These are phyloP conservation scores for Fraxinus floribunda DNA, from an alignment of 305 asterid species.

Conservation along the genomic window DNA sequence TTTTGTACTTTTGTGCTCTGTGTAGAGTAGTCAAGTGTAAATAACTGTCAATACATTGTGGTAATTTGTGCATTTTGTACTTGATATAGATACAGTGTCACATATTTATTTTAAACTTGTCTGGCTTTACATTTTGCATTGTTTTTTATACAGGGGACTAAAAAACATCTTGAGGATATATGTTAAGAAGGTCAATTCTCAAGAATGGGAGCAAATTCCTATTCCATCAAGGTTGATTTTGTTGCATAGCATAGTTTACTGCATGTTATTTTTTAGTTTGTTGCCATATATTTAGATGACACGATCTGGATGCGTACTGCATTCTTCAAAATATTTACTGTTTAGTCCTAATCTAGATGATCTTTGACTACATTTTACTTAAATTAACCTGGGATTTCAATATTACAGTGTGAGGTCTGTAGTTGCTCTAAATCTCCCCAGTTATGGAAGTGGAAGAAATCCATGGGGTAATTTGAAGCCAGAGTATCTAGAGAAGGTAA, in stretches of 20 bases:
- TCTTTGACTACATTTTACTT: slow-evolving; percentile 19
- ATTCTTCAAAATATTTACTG: not conserved
- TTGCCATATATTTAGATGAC: slow-evolving; percentile 9
- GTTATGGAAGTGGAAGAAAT: slow-evolving; percentile 98
- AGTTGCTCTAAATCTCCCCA: slow-evolving; percentile 91
- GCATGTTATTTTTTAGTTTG: not conserved
- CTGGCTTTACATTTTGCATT: slow-evolving; percentile 3
- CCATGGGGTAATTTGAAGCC: slow-evolving; percentile 97
- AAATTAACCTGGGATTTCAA: slow-evolving; percentile 14
- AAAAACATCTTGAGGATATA: slow-evolving; percentile 87
- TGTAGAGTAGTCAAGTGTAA: not conserved
- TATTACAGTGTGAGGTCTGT: slow-evolving; percentile 82
- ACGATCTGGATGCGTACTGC: not conserved
- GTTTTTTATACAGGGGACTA: slow-evolving; percentile 64
- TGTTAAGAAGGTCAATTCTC: slow-evolving; percentile 79
- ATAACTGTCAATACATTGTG: not conserved
- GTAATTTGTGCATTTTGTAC: not conserved
- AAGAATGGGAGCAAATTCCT: slow-evolving; percentile 78
- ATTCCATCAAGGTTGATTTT: slow-evolving; percentile 78
- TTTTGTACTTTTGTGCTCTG: not conserved
- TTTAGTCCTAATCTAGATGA: slow-evolving; percentile 1
- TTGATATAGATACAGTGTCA: not conserved
- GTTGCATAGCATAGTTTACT: slow-evolving; percentile 6
- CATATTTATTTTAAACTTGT: not conserved
- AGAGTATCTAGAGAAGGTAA: slow-evolving; percentile 89